Conservation (phyloP, 441 rosid species). For the Iberis amara region DNA sequence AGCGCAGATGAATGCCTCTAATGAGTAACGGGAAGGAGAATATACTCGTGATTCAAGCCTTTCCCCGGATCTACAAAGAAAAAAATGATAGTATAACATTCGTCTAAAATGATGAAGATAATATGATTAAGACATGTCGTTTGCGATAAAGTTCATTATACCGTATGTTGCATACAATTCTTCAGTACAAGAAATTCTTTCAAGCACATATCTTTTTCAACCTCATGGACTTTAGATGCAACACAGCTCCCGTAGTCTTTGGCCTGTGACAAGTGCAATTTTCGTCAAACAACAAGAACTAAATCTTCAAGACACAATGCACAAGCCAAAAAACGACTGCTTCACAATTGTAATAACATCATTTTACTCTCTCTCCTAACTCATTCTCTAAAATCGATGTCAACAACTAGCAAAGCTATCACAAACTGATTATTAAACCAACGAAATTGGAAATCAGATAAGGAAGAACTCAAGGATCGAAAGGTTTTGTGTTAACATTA, state of each 20-base stretch:
- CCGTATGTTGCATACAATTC: slow-evolving; percentile 88
- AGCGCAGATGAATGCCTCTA: slow-evolving; percentile 16
- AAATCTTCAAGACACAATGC: slow-evolving; percentile 7
- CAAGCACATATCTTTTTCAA: slow-evolving; percentile 72
- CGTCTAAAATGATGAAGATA: slow-evolving; percentile 6
- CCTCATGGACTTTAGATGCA: slow-evolving; percentile 72
- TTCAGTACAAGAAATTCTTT: slow-evolving; percentile 74
- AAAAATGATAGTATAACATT: slow-evolving; percentile 18
- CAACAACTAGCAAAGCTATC: too few species aligned
- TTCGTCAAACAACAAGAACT: slow-evolving; percentile 5
- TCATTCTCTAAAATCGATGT: not conserved
- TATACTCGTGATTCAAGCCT: slow-evolving; percentile 31
- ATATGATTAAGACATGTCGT: slow-evolving; percentile 3
- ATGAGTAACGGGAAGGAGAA: slow-evolving; percentile 3
- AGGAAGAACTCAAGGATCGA: too few species aligned
- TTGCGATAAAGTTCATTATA: slow-evolving; percentile 29
- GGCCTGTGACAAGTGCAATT: slow-evolving; percentile 45
- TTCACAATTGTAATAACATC: not conserved
- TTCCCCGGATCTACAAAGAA: slow-evolving; percentile 54
- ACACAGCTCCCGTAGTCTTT: slow-evolving; percentile 82
- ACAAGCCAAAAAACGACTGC: not conserved
- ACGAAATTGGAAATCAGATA: too few species aligned
- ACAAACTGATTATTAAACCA: too few species aligned
- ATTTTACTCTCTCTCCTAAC: slow-evolving; percentile 1
- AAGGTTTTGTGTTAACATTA: not conserved